Evolutionary conservation across 2,329 filamentous ascomycete genomes (phyloP).

Genomic region (Trichocomaceae sp.): DNA sequence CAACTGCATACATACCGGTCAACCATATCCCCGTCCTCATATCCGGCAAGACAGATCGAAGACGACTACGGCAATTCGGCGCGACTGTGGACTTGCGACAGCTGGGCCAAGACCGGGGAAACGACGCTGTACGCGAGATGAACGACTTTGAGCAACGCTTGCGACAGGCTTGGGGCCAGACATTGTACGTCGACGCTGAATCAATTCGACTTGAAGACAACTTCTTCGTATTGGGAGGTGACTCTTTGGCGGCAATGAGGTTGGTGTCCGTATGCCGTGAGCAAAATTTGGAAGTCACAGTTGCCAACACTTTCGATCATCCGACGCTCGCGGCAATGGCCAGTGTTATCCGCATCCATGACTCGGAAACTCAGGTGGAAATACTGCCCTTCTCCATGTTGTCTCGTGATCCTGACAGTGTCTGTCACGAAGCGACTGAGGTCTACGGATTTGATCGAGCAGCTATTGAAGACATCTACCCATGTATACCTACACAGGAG

Average conservation of each 20-base stretch:
- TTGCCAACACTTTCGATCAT: constrained; percentile 30
- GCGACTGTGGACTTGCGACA: constrained; percentile 5
- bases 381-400: constrained; percentile 13
- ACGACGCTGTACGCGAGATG: constrained; percentile 17
- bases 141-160: constrained; percentile 22
- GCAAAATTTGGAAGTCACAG: constrained; percentile 28
- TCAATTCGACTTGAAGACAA: constrained; percentile 33
- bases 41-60: constrained; percentile 45
- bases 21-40: constrained; percentile 19
- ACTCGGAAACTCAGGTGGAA: constrained; percentile 21
- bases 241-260: constrained; percentile 31
- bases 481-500: constrained; percentile 37
- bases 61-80: constrained; percentile 3
- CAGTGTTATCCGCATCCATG: constrained; percentile 22
- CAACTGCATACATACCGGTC: constrained; percentile 37
- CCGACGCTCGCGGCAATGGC: constrained; percentile 41
- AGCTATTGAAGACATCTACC: constrained; percentile 35
- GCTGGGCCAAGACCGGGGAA: neutral
- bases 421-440: constrained; percentile 33
- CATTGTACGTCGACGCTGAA: constrained; percentile 24
- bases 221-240: constrained; percentile 33
- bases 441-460: constrained; percentile 25
- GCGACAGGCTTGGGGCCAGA: constrained; percentile 29
- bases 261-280: constrained; percentile 27
- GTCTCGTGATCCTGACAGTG: constrained; percentile 15